These are phyloP conservation scores for Stephania cephalantha DNA, from an alignment of 164 flowering plant genomes.

Conservation along the genomic window DNA sequence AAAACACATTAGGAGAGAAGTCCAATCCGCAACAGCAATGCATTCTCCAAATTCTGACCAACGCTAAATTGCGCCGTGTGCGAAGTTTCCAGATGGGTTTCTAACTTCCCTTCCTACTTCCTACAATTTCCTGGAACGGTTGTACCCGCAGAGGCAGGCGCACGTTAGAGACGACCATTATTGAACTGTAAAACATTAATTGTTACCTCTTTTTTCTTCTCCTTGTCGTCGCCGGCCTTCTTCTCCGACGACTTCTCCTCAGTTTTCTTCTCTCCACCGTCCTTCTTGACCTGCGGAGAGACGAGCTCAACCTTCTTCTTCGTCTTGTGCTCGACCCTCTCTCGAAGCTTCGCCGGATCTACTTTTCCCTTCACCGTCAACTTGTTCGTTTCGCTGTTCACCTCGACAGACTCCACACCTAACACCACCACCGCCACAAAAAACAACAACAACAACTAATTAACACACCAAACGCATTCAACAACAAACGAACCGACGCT, in stretches of 20 bases:
- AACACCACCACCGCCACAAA: background rate
- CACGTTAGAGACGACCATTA: background rate
- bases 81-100: background rate
- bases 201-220: constrained; percentile 22
- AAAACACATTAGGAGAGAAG: background rate
- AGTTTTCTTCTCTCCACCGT: constrained; percentile 19
- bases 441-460: background rate
- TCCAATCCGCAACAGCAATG: background rate
- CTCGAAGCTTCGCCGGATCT: constrained; percentile 37
- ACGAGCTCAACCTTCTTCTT: constrained; percentile 51
- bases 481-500: background rate
- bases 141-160: background rate
- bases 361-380: constrained; percentile 37
- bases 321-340: constrained; percentile 33
- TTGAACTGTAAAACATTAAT: background rate
- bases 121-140: background rate
- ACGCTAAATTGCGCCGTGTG: background rate
- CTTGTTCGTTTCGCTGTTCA: constrained; percentile 28
- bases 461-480: background rate
- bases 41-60: background rate
- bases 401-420: constrained; percentile 43
- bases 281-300: constrained; percentile 35
- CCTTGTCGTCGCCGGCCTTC: constrained; percentile 14
- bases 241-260: constrained; percentile 27
- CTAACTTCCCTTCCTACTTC: too few species aligned